Percentiles rank a stretch among this genome's conserved stretches.
phyloP scores from a whole-genome alignment of 192 early-diverging fungal genomes.

The Coemansia sp. region DNA sequence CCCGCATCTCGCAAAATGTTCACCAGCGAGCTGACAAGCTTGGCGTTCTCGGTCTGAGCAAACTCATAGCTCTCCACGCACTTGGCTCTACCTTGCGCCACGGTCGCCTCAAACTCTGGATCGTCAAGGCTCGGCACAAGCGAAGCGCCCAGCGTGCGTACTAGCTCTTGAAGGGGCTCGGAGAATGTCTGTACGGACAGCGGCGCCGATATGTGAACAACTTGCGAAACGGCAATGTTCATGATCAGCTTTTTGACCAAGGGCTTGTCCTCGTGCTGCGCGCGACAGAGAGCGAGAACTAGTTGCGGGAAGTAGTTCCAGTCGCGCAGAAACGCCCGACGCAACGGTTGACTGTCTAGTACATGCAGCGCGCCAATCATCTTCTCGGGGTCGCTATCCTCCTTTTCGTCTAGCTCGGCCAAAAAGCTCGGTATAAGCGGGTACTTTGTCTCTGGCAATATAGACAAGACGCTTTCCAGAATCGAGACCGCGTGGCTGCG shows the following conservation, averaged over 20 bases:
- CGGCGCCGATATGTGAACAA: conserved; percentile 33
- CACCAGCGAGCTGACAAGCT: conserved; percentile 56
- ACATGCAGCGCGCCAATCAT: conserved; percentile 53
- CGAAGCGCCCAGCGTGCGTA: background rate
- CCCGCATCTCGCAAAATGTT: conserved; percentile 61
- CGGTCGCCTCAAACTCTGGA: background rate
- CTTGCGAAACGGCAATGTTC: conserved; percentile 35
- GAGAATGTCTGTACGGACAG: conserved; percentile 3
- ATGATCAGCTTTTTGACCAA: conserved; percentile 49
- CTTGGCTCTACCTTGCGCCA: conserved; percentile 5
- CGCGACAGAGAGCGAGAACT: conserved; percentile 46
- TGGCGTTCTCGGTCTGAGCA: conserved; percentile 26
- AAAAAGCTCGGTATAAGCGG: conserved; percentile 48
- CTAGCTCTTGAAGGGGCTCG: conserved; percentile 6
- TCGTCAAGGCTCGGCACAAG: background rate
- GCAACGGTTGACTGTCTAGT: conserved; percentile 34
- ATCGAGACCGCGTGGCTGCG: conserved; percentile 35
- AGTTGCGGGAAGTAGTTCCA: conserved; percentile 41
- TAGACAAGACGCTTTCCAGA: conserved; percentile 32
- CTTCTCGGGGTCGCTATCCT: conserved; percentile 40
- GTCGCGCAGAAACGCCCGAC: conserved; percentile 29
- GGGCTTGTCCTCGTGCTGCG: conserved; percentile 57
- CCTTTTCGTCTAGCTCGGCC: conserved; percentile 35
- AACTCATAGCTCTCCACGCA: conserved; percentile 14
- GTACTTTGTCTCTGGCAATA: conserved; percentile 37